Evolutionary conservation across 148 eudicot genomes (phyloP), one percentile per base, ranked within the genome.

Genomic region (Pouteria glomerata): DNA sequence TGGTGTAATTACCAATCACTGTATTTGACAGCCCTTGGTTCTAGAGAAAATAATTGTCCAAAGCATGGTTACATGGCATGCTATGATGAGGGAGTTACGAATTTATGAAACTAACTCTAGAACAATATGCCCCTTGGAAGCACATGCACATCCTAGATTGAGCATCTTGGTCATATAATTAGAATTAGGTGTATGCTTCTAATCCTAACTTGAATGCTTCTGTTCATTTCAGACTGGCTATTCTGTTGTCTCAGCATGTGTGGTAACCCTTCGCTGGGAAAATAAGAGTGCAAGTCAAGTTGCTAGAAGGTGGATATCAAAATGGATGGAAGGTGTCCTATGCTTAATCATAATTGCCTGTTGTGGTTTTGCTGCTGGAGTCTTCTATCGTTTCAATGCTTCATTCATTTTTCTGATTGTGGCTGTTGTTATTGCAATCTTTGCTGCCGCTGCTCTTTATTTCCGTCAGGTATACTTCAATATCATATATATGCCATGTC

Each of bases 241-340:
- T 76, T 95, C 99, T 59, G 97, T 95, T 65, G 99, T 95, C 58
- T 84, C 97, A 66, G 99, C 99, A 72, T 88, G 99, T 80, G 89
- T 95, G 69, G 85, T 95, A 74, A 82, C 88, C 73, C 89, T 95
- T 39, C 93, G 97, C 26, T 92, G 90, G 87, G 81, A 81, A 56
- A 90, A 95, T 70, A 88, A 85, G 68, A 13, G 77, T 57, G 71
- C 73, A 55, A 71, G 70, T 72, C 83, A 76, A 80, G 82, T 65
- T 69, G 77, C 86, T 8, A 39, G 53, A 14, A 78, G 80, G 69
- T 80, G 87, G 82, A 81, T 79, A 44, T 88, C 97, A 12, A 82
- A 74, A 71, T 81, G 97, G 92, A 72, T 74, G 15, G 97, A 91
- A 87, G 99, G 97, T 45, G 79, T 88, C 58, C 34, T 82, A 63